Percentiles rank a stretch among this genome's conserved stretches.
phyloP scores from a whole-genome alignment of 2,329 filamentous ascomycete genomes.

The Harringtonia aguacate region DNA sequence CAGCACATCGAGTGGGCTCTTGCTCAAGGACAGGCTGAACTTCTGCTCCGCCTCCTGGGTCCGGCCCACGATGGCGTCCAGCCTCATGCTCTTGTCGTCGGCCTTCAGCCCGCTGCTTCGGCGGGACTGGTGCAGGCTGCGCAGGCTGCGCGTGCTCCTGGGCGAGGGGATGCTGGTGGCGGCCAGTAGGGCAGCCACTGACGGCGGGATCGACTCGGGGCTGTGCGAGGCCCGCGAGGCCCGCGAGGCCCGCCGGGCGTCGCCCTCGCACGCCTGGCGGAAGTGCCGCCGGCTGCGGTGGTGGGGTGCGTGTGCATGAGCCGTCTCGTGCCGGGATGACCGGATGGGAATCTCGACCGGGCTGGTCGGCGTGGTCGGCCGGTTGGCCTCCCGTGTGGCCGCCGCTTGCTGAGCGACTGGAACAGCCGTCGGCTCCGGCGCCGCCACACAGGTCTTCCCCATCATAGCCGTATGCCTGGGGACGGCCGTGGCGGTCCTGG shows the following conservation, averaged over 20 bases:
- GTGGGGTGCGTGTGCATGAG: slow-evolving; percentile 16
- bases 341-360: slow-evolving; percentile 45
- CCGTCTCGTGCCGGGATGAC: slow-evolving; percentile 24
- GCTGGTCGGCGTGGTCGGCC: slow-evolving; percentile 31
- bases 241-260: not conserved
- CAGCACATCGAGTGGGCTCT: slow-evolving; percentile 47
- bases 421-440: no score
- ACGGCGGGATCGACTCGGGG: slow-evolving; percentile 45
- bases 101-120: not conserved
- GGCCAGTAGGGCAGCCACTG: slow-evolving; percentile 49
- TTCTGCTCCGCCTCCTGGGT: slow-evolving; percentile 48
- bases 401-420: no score
- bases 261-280: not conserved
- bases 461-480: no score
- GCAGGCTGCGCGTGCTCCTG: slow-evolving; percentile 17
- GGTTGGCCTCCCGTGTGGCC: slow-evolving; percentile 4
- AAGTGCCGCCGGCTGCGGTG: not conserved
- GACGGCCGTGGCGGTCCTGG: no score
- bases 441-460: no score
- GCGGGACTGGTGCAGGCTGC: not conserved
- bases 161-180: slow-evolving; percentile 49
- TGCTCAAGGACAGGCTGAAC: slow-evolving; percentile 41
- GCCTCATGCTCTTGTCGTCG: slow-evolving; percentile 32
- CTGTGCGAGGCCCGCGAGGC: slow-evolving; percentile 24
- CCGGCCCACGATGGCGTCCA: slow-evolving; percentile 44